A percentile compares a stretch with the other conserved stretches of the same genome.
These are phyloP conservation scores for Saitozyma sp. DNA, from an alignment of 768 basidiomycete species.

Conservation along the genomic window DNA sequence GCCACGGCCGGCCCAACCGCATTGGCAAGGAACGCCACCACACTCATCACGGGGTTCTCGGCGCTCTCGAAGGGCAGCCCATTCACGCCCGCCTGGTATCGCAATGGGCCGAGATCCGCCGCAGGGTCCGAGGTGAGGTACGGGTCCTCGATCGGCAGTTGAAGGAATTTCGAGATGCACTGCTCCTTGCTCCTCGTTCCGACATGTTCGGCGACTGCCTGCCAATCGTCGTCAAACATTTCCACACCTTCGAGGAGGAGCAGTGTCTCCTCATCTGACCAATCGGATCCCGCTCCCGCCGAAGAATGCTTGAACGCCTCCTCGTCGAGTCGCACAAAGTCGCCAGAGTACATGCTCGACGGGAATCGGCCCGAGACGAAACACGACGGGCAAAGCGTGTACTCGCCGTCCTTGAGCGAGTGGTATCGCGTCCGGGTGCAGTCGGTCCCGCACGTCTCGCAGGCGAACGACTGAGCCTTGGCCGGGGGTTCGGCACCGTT, in stretches of 20 bases:
- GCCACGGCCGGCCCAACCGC: constrained; percentile 88
- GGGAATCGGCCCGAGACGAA: constrained; percentile 98
- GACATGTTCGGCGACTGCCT: constrained; percentile 86
- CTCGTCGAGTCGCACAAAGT: constrained; percentile 68
- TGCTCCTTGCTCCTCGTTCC: constrained; percentile 87
- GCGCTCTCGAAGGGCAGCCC: constrained; percentile 87
- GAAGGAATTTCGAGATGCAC: constrained; percentile 92
- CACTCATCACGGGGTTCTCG: constrained; percentile 98
- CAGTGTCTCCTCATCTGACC: constrained; percentile 88
- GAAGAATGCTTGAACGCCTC: constrained; percentile 54
- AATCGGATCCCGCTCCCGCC: constrained; percentile 59
- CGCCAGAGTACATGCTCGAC: constrained; percentile 90
- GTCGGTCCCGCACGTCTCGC: constrained; percentile 93
- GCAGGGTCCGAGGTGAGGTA: constrained; percentile 65
- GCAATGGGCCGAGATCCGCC: constrained; percentile 44
- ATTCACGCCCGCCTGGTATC: constrained; percentile 44
- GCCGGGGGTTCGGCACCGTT: constrained; percentile 57
- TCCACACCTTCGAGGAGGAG: constrained; percentile 92
- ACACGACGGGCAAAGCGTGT: constrained; percentile 85
- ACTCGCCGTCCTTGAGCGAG: constrained; percentile 85
- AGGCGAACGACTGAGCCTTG: constrained; percentile 62
- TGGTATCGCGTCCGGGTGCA: constrained; percentile 87
- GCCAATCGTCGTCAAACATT: constrained; percentile 99
- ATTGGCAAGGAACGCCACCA: constrained; percentile 87
- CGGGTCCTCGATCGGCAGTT: constrained; percentile 93